A percentile compares a stretch with the other conserved stretches of the same genome.
Conservation (phyloP, 257 asterid genomes). For the Lavandula angustifolia region DNA sequence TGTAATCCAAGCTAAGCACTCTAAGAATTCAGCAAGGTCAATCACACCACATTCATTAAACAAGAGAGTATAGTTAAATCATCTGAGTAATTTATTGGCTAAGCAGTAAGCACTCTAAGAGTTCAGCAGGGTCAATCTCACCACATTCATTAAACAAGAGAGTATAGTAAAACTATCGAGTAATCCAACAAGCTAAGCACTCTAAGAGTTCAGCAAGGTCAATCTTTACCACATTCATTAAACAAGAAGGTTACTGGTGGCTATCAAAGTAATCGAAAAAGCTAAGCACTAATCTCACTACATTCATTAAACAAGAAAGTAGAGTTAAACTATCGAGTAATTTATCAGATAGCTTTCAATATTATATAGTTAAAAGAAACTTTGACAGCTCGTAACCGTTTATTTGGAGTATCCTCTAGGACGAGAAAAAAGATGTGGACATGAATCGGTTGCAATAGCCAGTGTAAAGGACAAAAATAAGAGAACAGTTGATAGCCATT, state of each 20-base stretch:
- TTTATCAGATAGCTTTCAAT: conserved; percentile 1
- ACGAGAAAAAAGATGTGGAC: not conserved
- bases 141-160: no score
- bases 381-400: not conserved
- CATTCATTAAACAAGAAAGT: no score
- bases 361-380: not conserved
- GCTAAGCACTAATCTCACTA: not conserved
- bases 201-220: not conserved
- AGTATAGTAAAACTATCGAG: not conserved
- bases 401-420: conserved; percentile 8
- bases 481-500: not conserved
- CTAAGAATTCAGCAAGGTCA: not conserved
- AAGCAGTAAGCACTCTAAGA: not conserved
- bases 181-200: not conserved
- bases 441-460: conserved; percentile 12
- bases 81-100: no score
- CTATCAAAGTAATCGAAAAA: not conserved
- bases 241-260: not conserved
- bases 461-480: not conserved
- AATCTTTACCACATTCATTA: not conserved
- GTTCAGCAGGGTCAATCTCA: not conserved
- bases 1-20: not conserved
- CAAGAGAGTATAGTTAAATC: no score
- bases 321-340: conserved; percentile 2
- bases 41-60: not conserved